A percentile compares a stretch with the other conserved stretches of the same genome.
phyloP scores from a whole-genome alignment of 352 stramenopile genomes.

The Albugo candida region DNA sequence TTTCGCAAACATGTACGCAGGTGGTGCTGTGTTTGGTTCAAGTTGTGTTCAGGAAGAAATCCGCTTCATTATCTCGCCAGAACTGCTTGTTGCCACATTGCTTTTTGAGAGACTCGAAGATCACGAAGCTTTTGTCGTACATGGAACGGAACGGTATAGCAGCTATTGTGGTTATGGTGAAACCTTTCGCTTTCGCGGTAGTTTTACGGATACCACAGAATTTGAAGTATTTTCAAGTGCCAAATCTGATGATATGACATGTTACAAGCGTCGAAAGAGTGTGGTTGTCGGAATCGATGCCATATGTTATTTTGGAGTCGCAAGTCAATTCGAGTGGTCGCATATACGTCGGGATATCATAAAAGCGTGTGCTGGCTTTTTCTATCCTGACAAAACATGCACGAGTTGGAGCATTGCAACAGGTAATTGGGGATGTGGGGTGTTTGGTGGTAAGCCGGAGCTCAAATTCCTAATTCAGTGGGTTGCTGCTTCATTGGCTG shows the following conservation, averaged over 20 bases:
- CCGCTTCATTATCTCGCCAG: constrained; percentile 49
- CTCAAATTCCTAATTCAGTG: constrained; percentile 73
- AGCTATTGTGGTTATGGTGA: constrained; percentile 34
- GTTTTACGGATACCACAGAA: constrained; percentile 17
- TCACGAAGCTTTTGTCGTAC: constrained; percentile 50
- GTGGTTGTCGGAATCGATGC: constrained; percentile 60
- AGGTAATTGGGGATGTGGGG: constrained; percentile 69
- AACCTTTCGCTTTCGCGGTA: constrained; percentile 27
- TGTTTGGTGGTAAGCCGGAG: constrained; percentile 49
- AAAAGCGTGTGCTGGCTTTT: constrained; percentile 48
- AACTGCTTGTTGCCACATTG: constrained; percentile 43
- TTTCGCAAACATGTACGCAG: constrained; percentile 67
- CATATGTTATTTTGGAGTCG: constrained; percentile 25
- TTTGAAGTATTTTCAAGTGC: constrained; percentile 2
- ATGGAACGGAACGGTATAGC: constrained; percentile 39
- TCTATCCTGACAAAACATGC: constrained; percentile 12
- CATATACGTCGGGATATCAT: constrained; percentile 43
- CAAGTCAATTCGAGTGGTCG: constrained; percentile 21
- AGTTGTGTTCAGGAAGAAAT: constrained; percentile 75
- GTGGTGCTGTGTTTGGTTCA: constrained; percentile 44
- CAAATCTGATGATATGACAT: not conserved
- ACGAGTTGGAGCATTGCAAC: constrained; percentile 34
- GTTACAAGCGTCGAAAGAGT: constrained; percentile 17
- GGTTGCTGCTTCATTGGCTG: constrained; percentile 36
- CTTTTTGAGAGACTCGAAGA: constrained; percentile 37